Conservation (phyloP, 202 grass and related monocot species). For the Eragrostis tef region DNA sequence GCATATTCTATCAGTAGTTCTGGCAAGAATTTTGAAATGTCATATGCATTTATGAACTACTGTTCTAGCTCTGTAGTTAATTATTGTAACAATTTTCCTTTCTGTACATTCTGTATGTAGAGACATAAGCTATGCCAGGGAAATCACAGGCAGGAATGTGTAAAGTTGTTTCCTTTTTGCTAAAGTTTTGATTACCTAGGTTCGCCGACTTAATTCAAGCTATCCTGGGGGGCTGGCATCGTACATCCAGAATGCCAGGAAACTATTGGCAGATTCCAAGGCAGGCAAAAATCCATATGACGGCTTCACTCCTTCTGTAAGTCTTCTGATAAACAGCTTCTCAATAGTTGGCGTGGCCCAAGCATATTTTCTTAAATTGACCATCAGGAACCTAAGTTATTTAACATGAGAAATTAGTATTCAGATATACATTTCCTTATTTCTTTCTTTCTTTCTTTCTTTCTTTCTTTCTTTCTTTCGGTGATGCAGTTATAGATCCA, state of each 20-base stretch:
- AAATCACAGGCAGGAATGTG: not conserved
- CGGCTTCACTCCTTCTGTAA: slow-evolving; percentile 91
- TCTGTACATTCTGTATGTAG: not conserved
- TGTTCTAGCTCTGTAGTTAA: not conserved
- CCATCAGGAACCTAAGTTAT: not conserved
- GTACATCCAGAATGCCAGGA: slow-evolving; percentile 88
- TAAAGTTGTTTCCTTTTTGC: not conserved
- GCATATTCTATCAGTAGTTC: not conserved
- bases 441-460: not conserved
- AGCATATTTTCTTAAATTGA: not conserved
- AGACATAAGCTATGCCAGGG: not conserved
- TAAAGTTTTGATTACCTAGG: slow-evolving; percentile 46
- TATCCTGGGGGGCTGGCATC: slow-evolving; percentile 79
- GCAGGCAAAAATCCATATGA: slow-evolving; percentile 89
- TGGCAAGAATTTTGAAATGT: slow-evolving; percentile 5
- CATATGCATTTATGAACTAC: not conserved
- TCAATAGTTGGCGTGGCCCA: not conserved
- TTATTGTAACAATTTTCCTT: not conserved
- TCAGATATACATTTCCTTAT: not conserved
- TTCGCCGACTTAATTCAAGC: slow-evolving; percentile 73
- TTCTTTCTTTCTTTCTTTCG: not conserved
- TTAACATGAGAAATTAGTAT: slow-evolving; percentile 8
- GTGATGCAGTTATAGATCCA: not conserved
- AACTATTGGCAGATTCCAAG: slow-evolving; percentile 87
- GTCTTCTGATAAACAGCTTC: slow-evolving; percentile 19